Evolutionary conservation across 2,329 filamentous ascomycete species (phyloP).

Genomic region (Didymella exigua): DNA sequence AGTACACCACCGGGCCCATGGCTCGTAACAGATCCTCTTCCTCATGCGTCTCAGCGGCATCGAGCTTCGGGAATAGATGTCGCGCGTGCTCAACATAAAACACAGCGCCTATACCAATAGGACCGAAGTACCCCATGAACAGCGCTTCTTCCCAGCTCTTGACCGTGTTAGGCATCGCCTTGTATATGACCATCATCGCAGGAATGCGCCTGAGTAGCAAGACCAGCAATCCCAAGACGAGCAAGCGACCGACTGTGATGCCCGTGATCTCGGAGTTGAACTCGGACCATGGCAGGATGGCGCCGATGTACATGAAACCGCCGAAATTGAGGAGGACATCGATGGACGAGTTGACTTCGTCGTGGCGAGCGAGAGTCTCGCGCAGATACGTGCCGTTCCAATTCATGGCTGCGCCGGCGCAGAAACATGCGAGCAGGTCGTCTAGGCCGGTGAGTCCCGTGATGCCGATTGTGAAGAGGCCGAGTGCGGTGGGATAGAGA

Average conservation of each 20-base stretch:
- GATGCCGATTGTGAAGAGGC: constrained; percentile 63
- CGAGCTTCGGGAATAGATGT: constrained; percentile 51
- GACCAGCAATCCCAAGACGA: constrained; percentile 60
- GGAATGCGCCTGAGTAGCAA: constrained; percentile 63
- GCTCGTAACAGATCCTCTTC: constrained; percentile 50
- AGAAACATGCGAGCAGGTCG: constrained; percentile 66
- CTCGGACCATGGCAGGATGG: constrained; percentile 61
- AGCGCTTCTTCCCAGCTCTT: constrained; percentile 63
- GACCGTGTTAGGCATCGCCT: constrained; percentile 59
- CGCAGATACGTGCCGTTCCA: constrained; percentile 66
- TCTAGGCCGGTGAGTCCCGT: constrained; percentile 64
- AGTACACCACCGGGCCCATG: constrained; percentile 56
- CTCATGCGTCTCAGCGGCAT: constrained; percentile 46
- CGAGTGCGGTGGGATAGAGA: constrained; percentile 56
- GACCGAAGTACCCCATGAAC: constrained; percentile 64
- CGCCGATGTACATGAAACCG: constrained; percentile 65
- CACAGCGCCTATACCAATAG: constrained; percentile 52
- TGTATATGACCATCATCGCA: constrained; percentile 60
- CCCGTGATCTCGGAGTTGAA: constrained; percentile 61
- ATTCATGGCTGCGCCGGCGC: constrained; percentile 64
- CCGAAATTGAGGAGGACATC: constrained; percentile 66
- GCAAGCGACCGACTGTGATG: constrained; percentile 57
- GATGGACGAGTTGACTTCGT: constrained; percentile 65
- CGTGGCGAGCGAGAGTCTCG: constrained; percentile 62
- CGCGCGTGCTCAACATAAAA: constrained; percentile 55